Evolutionary conservation across 2,329 filamentous ascomycete genomes (phyloP).

Genomic region (Tolypocladium album): DNA sequence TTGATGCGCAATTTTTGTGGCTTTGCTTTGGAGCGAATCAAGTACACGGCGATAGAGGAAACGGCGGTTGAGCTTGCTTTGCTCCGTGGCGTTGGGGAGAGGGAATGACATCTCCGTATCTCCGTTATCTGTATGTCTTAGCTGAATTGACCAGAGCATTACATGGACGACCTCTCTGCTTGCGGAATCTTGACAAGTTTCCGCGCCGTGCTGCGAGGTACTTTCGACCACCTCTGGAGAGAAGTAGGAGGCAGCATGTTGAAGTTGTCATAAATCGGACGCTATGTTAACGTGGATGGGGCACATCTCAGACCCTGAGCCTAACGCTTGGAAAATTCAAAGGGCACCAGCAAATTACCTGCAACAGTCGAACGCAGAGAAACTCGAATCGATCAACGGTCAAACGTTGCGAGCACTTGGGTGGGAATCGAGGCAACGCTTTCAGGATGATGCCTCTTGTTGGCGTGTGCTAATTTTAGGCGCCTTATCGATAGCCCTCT

Average conservation of each 20-base stretch:
- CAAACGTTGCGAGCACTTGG: background rate
- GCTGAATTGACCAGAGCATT: background rate
- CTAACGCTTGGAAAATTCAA: background rate
- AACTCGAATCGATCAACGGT: background rate
- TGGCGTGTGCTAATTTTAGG: background rate
- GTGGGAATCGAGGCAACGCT: background rate
- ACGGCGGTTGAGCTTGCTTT: background rate
- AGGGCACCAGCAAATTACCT: background rate
- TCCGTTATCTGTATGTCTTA: background rate
- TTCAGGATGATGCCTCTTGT: background rate
- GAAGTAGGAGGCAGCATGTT: background rate
- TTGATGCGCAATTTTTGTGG: conserved; percentile 1
- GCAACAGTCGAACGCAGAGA: background rate
- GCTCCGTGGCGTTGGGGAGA: conserved; percentile 1
- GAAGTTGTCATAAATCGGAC: background rate
- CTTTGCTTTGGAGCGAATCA: background rate
- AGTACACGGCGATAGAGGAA: background rate
- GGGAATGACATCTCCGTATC: background rate
- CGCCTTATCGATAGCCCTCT: background rate
- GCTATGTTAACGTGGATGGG: background rate
- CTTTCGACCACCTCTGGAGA: background rate
- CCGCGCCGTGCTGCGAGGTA: background rate
- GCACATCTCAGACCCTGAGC: background rate
- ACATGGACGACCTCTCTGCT: background rate
- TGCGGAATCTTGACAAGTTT: background rate